These are phyloP conservation scores for Rosa rugosa DNA, from an alignment of 306 rosid genomes.

Conservation along the genomic window DNA sequence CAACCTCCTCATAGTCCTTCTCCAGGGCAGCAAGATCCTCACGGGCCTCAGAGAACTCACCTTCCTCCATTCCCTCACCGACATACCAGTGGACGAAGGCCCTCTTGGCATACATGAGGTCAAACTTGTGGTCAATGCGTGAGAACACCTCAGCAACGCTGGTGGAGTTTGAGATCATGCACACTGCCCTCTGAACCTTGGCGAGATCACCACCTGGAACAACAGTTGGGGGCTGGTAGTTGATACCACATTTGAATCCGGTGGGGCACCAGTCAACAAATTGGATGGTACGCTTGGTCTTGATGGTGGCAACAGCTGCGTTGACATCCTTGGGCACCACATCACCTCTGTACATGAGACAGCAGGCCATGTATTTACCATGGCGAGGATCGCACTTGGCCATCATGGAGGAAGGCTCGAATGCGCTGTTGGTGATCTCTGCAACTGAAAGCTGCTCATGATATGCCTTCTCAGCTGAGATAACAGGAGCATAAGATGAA, in stretches of 20 bases:
- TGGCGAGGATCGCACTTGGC: conserved; percentile 86
- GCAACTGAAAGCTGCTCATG: conserved; percentile 82
- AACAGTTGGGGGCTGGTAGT: conserved; percentile 83
- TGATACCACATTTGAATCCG: conserved; percentile 83
- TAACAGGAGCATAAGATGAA: conserved; percentile 78
- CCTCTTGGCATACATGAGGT: conserved; percentile 82
- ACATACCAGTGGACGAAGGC: conserved; percentile 91
- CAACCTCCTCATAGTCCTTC: conserved; percentile 81
- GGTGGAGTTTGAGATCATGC: conserved; percentile 86
- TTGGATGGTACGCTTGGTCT: conserved; percentile 81
- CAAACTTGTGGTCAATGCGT: conserved; percentile 77
- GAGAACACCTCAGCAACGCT: conserved; percentile 85
- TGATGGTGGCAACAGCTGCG: conserved; percentile 80
- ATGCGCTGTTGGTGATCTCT: conserved; percentile 75
- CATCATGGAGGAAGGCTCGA: conserved; percentile 90
- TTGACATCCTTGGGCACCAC: conserved; percentile 86
- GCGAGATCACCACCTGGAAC: conserved; percentile 87
- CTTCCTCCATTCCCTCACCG: conserved; percentile 90
- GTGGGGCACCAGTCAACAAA: conserved; percentile 94
- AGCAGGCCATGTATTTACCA: conserved; percentile 86
- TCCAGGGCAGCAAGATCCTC: conserved; percentile 84
- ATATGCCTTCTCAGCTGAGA: conserved; percentile 83
- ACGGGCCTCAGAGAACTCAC: conserved; percentile 83
- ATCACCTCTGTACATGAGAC: conserved; percentile 83
- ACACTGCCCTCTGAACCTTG: conserved; percentile 77